phyloP scores from a whole-genome alignment of 148 eudicot genomes.

The Chenopodium suecicum region DNA sequence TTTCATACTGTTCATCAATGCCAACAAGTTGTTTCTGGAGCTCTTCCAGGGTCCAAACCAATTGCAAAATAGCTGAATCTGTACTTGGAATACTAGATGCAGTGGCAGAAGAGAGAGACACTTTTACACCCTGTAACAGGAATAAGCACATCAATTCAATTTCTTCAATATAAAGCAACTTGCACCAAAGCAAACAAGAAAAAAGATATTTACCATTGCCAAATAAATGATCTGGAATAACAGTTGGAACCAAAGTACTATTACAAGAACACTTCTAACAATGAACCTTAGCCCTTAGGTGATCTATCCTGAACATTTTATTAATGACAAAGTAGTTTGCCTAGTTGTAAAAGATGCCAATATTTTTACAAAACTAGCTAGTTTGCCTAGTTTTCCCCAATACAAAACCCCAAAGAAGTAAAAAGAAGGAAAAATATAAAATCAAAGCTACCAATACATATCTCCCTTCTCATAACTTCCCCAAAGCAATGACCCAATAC shows the following conservation, averaged over 20 bases:
- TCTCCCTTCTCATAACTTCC: background rate
- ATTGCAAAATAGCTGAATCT: conserved; percentile 66
- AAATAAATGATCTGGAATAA: background rate
- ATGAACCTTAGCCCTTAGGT: background rate
- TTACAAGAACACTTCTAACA: background rate
- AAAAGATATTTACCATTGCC: background rate
- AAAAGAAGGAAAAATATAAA: too few relatives aligned
- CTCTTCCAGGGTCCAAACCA: conserved; percentile 75
- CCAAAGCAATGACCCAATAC: background rate
- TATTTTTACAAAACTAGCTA: background rate
- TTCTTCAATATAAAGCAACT: background rate
- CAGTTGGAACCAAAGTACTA: background rate
- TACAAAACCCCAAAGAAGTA: background rate
- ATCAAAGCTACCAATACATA: background rate
- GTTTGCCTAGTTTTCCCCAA: background rate
- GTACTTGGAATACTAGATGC: conserved; percentile 45
- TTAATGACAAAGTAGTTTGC: background rate
- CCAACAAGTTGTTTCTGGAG: conserved; percentile 71
- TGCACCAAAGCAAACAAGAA: background rate
- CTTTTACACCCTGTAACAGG: conserved; percentile 72
- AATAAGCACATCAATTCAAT: background rate
- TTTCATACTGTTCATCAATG: conserved; percentile 62
- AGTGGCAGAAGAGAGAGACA: conserved; percentile 57
- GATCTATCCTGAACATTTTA: background rate
- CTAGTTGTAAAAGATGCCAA: background rate